Evolutionary conservation across 139 green algal species (phyloP), one percentile per base, ranked within the genome.

Genomic region (Astrephomene gubernaculifera): DNA sequence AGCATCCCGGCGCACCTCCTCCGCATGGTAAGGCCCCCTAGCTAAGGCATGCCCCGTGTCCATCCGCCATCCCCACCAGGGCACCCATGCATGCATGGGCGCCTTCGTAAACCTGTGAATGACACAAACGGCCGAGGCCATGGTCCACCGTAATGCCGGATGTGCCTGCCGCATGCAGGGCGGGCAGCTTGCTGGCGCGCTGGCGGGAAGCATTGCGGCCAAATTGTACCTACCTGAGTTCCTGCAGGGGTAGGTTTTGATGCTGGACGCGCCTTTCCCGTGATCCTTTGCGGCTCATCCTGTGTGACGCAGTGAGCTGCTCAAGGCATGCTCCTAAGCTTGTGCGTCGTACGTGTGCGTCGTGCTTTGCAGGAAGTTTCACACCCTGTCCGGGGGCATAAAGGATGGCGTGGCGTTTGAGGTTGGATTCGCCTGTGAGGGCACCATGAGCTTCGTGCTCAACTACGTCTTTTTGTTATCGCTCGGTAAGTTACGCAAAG

Each of bases 171-270:
- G n/a, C 2, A 19, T 27, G 39, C 65, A 87, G 81, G 53, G 71
- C 17, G 83, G 67, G 36, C 87, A 91, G 31, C 71, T 91, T 8
- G 63, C 54, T 2, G 88, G 88, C 7, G 88, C 88, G 2, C 31
- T 89, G 22, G 44, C 52, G 10, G 88, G 88, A 33, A 85, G 43
- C 3, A 54, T 86, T 0, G 54, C 67, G 27, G 88, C 88, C 27
- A 80, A 83, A 1, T 22, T 4, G 21, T 73, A 87, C 21, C 67
- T 86, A 21, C 88, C 88, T 21, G 65, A 82, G 3, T 89, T 44
- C 60, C 79, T 91, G 33, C 79, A 89, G 24, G 88, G 87, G 88
- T 91, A 54, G 76, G 83, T 35, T 31, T n/a, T n/a, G n/a, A n/a
- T n/a, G n/a, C n/a, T n/a, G n/a, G n/a, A n/a, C n/a, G n/a, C n/a